Base-by-base conservation (phyloP, 331 rosid genomes). In the Dryas integrifolia region DNA sequence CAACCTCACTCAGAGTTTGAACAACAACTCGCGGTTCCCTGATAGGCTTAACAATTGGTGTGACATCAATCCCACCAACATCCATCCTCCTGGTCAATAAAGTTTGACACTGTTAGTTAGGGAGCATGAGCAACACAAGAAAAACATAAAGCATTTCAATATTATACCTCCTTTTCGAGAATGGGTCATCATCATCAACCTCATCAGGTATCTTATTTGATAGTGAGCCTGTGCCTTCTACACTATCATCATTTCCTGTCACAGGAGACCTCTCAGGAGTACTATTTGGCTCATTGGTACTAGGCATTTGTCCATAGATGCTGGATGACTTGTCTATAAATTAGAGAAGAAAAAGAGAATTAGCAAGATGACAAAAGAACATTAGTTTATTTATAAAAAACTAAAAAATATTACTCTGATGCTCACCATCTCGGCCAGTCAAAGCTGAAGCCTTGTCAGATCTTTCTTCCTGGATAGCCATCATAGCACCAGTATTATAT, bases 11-110 rank as follows among this genome's bases (percentile, higher is more conserved):
- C 80, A 88, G 76, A 41, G 99, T 95, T 81, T 95, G 99, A 62
- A 95, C 99, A 73, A 95, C 97, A 40, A 92, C 99, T 41, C 99
- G 93, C 35, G 99, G 98, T 81, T 95, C 99, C 62, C 96, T 84
- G 75, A 95, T 89, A 62, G 99, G 97, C 83, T 88, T 95, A 74
- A 91, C 92, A 78, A 89, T 81, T 7, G 98, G 92, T 78, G 85
- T 84, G 70, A 86, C 73, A 63, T 88, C 98, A 52, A 81, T 72
- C 69, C 84, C 81, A 76, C 92, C 93, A 35, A 67, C 75, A 71
- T 95, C 99, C 93, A 86, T 87, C 83, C 81, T 95, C 90, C 99
- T 95, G 90, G 65, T 76, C 73, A 84, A 62, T 39, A 68, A 68
- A 74, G 76, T 70, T 46, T 11, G 24, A 74, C 78, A 77, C 71